Evolutionary conservation across 176 grass and related monocot genomes (phyloP).

Genomic region (Ananas comosus): DNA sequence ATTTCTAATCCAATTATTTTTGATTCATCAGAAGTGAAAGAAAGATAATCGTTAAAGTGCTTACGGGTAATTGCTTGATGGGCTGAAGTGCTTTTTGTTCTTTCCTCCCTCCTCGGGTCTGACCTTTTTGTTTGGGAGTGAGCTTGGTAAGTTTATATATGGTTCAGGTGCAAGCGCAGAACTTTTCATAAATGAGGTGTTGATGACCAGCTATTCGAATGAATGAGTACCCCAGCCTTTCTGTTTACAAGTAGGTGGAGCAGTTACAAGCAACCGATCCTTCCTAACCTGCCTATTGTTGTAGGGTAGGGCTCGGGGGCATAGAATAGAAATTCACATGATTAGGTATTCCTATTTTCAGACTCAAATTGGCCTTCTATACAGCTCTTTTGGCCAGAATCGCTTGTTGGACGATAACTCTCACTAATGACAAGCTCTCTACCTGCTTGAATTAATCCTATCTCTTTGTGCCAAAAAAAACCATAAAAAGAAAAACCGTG

Average conservation of each 20-base stretch:
- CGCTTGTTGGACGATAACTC: slow-evolving; percentile 2
- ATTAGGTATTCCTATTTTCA: slow-evolving; percentile 3
- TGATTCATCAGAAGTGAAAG: slow-evolving; percentile 1
- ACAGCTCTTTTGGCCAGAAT: slow-evolving; percentile 1
- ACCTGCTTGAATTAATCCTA: slow-evolving; percentile 2
- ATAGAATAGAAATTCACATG: not conserved
- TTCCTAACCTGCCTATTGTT: not conserved
- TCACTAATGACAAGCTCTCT: slow-evolving; percentile 2
- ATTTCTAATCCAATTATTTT: slow-evolving; percentile 1
- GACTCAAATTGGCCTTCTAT: slow-evolving; percentile 1
- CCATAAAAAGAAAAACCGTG: not conserved
- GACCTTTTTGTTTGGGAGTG: not conserved
- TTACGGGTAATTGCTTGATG: slow-evolving; percentile 2
- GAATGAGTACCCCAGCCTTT: slow-evolving; percentile 1
- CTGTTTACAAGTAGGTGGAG: slow-evolving; percentile 1
- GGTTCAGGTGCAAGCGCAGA: not conserved
- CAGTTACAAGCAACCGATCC: slow-evolving; percentile 1
- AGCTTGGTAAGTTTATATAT: not conserved
- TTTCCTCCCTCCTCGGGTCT: slow-evolving; percentile 1
- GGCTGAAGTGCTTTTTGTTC: not conserved
- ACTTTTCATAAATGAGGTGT: not conserved
- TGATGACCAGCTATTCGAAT: slow-evolving; percentile 1
- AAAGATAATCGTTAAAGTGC: slow-evolving; percentile 1
- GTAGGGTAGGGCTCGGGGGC: not conserved
- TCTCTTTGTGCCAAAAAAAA: not conserved